These are phyloP conservation scores for Amanita thiersii DNA, from an alignment of 768 basidiomycete genomes.

Conservation along the genomic window DNA sequence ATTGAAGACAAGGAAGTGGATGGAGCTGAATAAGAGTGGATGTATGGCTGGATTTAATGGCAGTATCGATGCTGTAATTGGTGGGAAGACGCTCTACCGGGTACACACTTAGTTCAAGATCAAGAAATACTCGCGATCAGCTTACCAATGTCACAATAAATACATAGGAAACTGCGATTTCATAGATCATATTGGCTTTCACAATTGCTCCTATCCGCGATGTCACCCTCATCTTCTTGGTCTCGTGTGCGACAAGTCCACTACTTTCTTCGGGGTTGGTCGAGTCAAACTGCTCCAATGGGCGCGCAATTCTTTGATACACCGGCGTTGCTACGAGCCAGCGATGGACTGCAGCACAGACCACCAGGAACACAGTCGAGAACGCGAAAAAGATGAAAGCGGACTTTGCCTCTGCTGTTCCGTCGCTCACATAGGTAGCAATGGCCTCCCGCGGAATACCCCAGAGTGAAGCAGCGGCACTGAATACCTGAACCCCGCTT, in stretches of 20 bases:
- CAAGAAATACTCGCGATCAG: too few species aligned
- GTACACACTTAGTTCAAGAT: slow-evolving; percentile 9
- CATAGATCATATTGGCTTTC: slow-evolving; percentile 58
- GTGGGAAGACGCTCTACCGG: slow-evolving; percentile 85
- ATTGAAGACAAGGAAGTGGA: slow-evolving; percentile 76
- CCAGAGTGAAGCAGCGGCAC: slow-evolving; percentile 51
- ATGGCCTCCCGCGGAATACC: slow-evolving; percentile 24
- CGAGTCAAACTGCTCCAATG: slow-evolving; percentile 31
- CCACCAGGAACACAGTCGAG: slow-evolving; percentile 56
- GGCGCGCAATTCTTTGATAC: slow-evolving; percentile 48
- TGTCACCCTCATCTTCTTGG: slow-evolving; percentile 42
- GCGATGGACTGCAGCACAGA: slow-evolving; percentile 42
- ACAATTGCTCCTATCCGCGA: too few species aligned
- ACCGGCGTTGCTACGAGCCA: slow-evolving; percentile 52
- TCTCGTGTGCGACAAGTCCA: slow-evolving; percentile 14
- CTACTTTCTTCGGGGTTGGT: slow-evolving; percentile 22
- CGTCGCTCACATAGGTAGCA: slow-evolving; percentile 23
- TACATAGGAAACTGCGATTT: slow-evolving; percentile 67
- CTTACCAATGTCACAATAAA: slow-evolving; percentile 77
- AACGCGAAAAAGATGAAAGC: slow-evolving; percentile 70
- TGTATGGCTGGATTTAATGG: slow-evolving; percentile 61
- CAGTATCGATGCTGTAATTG: slow-evolving; percentile 71
- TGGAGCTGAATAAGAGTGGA: slow-evolving; percentile 73
- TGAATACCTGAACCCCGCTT: slow-evolving; percentile 66
- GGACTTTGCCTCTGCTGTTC: slow-evolving; percentile 53